Conservation (phyloP, 805 yeast genomes). For the Pichia insulana region DNA sequence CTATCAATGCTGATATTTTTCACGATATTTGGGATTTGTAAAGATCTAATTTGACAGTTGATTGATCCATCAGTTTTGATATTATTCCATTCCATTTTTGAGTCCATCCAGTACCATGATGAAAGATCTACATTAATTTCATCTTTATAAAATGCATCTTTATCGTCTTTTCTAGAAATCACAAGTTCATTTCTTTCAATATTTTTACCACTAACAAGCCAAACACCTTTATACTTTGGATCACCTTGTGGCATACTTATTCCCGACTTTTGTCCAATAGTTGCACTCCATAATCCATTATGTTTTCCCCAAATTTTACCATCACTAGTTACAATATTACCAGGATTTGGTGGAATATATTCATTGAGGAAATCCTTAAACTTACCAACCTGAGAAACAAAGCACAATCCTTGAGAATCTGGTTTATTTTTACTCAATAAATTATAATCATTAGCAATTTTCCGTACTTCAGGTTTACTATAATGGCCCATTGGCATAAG, state of each 20-base stretch:
- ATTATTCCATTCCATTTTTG: conserved; percentile 7
- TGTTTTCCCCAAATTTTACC: conserved; percentile 77
- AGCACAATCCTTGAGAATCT: conserved; percentile 92
- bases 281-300: conserved; percentile 87
- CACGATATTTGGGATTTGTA: conserved; percentile 47
- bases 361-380: conserved; percentile 69
- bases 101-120: conserved; percentile 41
- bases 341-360: conserved; percentile 65
- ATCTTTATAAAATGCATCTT: conserved; percentile 44
- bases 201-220: conserved; percentile 79
- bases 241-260: conserved; percentile 85
- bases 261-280: conserved; percentile 81
- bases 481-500: conserved; percentile 78
- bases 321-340: conserved; percentile 67
- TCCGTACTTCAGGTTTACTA: conserved; percentile 65
- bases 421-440: conserved; percentile 69
- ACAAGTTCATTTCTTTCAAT: conserved; percentile 59
- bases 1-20: conserved; percentile 5
- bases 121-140: conserved; percentile 31
- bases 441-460: conserved; percentile 45
- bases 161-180: conserved; percentile 64
- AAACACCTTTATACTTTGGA: conserved; percentile 62
- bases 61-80: conserved; percentile 19
- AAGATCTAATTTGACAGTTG: conserved; percentile 61
- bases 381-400: conserved; percentile 58